phyloP scores from a whole-genome alignment of 139 green algal genomes.

The Trebouxia sp. region DNA sequence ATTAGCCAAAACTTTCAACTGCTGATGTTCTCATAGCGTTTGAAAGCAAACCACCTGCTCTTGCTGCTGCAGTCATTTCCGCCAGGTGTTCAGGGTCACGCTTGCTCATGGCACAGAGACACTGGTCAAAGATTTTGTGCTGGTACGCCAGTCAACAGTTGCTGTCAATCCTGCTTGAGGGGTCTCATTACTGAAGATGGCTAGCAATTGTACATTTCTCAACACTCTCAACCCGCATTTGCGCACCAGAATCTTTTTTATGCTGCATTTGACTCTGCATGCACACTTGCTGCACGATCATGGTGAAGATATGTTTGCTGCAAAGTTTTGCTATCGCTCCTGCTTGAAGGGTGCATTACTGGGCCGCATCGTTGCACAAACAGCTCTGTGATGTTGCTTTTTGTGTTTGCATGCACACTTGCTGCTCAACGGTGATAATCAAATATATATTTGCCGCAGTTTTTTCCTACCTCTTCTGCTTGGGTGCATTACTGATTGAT shows the following conservation, averaged over 20 bases:
- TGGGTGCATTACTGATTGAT: too few relatives aligned
- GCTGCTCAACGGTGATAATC: too few relatives aligned
- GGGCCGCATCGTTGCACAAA: too few relatives aligned
- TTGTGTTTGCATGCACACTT: too few relatives aligned
- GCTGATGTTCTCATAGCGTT: too few relatives aligned
- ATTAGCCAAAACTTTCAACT: too few relatives aligned
- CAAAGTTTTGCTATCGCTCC: not conserved
- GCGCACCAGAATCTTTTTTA: not conserved
- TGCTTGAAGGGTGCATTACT: not conserved
- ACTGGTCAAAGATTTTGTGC: constrained; percentile 32
- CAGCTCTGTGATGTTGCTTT: too few relatives aligned
- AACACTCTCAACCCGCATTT: too few relatives aligned
- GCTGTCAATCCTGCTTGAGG: not conserved
- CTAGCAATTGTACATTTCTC: not conserved
- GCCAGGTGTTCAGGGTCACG: constrained; percentile 5
- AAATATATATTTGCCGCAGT: too few relatives aligned
- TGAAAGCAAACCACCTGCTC: not conserved
- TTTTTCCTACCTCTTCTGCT: too few relatives aligned
- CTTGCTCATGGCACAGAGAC: constrained; percentile 7
- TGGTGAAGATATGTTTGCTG: not conserved
- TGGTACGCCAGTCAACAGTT: constrained; percentile 1
- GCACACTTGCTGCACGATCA: not conserved
- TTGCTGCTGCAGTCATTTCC: constrained; percentile 31
- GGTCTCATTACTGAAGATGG: not conserved
- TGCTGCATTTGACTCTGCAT: not conserved